Evolutionary conservation across 2,329 filamentous ascomycete genomes (phyloP), one percentile per base, ranked within the genome.

Genomic region (Blumeria graminis): DNA sequence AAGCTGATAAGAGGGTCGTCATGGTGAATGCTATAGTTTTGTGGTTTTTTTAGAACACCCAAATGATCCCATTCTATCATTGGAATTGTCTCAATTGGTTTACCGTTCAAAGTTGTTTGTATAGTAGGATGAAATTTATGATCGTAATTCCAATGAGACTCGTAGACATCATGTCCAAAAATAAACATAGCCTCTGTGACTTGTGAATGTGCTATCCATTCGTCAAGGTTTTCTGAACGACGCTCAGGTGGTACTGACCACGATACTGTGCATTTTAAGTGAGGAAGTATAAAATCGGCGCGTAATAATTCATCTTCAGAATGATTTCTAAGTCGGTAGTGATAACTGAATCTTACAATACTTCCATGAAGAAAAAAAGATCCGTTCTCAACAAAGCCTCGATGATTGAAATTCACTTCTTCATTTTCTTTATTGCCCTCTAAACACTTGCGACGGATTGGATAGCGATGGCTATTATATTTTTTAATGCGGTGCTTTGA

Each of bases 241-340:
- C 69, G 70, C 39, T 70, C 68, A 3, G 74, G 73, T 56, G 74
- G 72, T 34, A 72, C 72, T 60, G 71, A 74, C 74, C 75, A 77
- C 28, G 72, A 72, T 1, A 77, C 73, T 13, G 72, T 75, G 60
- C 71, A 73, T 43, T 69, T 75, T 59, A 76, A 72, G 61, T 77
- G 74, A 3, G 72, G 69, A 55, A 77, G 67, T 0, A 71, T 69
- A 59, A 74, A 77, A 58, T 77, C 75, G 0, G 74, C 75, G 52
- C 74, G 70, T 2, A 78, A 68, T n/a, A 78, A 67, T 57, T 76
- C 75, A 61, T 76, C 74, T 28, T 72, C 73, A 57, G 73, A 75
- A 38, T 70, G 71, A 11, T 73, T 71, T 57, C 73, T 72, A 61
- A 75, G 74, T 46, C 74, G 71, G 62, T 78, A 77, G 60, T 73